Base-by-base conservation (phyloP, 768 basidiomycete species). In the Trametes cingulata region DNA sequence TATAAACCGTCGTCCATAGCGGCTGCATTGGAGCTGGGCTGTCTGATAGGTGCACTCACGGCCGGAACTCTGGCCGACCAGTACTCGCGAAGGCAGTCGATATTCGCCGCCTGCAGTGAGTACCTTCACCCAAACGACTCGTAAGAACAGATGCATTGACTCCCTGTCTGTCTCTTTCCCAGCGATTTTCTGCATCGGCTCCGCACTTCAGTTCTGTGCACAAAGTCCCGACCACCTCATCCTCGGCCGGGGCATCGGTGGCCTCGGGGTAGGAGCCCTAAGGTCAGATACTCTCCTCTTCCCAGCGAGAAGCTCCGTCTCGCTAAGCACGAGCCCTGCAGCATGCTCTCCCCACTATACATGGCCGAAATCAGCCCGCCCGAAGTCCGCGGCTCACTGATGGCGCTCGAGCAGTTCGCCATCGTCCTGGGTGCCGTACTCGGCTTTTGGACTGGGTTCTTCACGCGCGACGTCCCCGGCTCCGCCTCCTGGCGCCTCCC, bases 301-400 rank as follows among this genome's bases (percentile, higher is more conserved):
- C 19, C 36, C 27, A 17, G 36, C 1, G 6, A 33, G 6, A 33
- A 10, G 29, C 10, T 33, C 6, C 29, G 10, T 33, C 29, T 33
- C 29, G 4, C 29, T 5, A 33, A 33, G 14, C 39, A n/a, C 39
- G 4, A n/a, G 14, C 14, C 39, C 39, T 13, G 14, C 39, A 91
- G 90, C 68, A 91, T 88, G 84, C 76, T 91, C n/a, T 84, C 85
- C 0, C 89, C 90, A 0, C 75, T 92, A 22, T 93, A 92, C 72
- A 91, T 92, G 80, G 85, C 90, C 0, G 91, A 93, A 73, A 93
- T 93, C 52, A 87, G 87, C 61, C 83, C 90, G 10, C 90, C 91
- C 0, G 90, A 91, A 71, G 78, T 88, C 0, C 81, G 91, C 15
- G 91, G 91, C 10, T 90, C 90, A 0, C 79, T 93, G 19, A 79